Percentiles rank a stretch among this genome's conserved stretches.
Evolutionary conservation across 1,139 yeast genomes (phyloP).

Genomic region (Saccharomyces hybrid): DNA sequence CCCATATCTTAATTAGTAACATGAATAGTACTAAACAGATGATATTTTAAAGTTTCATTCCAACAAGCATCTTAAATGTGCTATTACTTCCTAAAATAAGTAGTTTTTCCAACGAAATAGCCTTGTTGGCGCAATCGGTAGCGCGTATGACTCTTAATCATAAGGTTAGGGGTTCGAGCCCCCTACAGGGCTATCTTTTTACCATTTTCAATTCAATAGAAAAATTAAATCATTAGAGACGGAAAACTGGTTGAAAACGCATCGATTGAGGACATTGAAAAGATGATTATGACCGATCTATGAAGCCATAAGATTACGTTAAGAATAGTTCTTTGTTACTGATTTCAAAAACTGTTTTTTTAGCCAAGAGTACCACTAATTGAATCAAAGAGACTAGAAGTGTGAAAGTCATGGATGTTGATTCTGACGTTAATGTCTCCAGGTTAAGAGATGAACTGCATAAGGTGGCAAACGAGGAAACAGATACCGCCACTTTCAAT

Average conservation of each 20-base stretch:
- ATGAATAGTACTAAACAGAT: no score
- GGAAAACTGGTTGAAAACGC: neutral
- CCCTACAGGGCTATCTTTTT: conserved; percentile 37
- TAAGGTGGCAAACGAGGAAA: neutral
- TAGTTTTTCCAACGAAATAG: conserved; percentile 10
- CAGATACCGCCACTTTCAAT: neutral
- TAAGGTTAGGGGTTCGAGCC: conserved; percentile 42
- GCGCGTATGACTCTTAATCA: conserved; percentile 43
- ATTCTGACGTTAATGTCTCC: neutral
- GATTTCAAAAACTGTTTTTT: neutral
- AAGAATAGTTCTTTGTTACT: neutral
- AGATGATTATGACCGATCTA: neutral
- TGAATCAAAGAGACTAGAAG: neutral
- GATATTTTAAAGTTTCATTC: no score
- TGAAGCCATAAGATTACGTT: neutral
- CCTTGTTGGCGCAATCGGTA: conserved; percentile 44
- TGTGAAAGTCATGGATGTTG: neutral
- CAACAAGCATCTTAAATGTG: no score
- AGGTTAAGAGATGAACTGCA: neutral
- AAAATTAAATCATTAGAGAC: neutral
- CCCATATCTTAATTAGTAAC: neutral
- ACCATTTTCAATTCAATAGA: neutral
- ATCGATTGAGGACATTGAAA: neutral
- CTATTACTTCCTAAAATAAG: no score
- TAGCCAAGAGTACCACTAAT: neutral